Base-by-base conservation (phyloP, 176 grass and related monocot genomes). In the Cenchrus purpureus region DNA sequence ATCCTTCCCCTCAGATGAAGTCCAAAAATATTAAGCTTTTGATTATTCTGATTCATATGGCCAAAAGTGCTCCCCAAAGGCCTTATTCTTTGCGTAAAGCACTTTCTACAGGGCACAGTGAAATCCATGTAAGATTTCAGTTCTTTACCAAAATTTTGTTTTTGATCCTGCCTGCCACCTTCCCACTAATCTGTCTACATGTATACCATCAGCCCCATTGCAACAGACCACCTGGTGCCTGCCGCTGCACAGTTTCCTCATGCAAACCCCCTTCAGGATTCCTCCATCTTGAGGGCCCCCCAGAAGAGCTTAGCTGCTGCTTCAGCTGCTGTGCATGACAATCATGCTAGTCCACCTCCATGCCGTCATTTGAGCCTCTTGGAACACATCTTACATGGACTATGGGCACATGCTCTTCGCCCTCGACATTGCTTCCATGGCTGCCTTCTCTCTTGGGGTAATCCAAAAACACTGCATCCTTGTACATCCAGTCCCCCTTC, bases 401-500 rank as follows among this genome's bases (percentile, higher is more conserved):
- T 9, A 91, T 91, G 61, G 85, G 76, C 45, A 34, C 70, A 49
- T 7, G 55, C 10, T 84, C 80, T 55, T 84, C 34, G 14, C 54
- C 32, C 25, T 84, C 32, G 45, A 45, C 55, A 55, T 49, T 74
- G 68, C 53, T 57, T 64, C 77, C 49, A 8, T 48, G 11, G 76
- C 70, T 66, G 80, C 42, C 83, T 65, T 89, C 82, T 68, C 19
- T 87, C 62, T 69, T 87, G 0, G 42, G 80, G 17, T 52, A 48
- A 84, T 93, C 84, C 82, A 91, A 92, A 81, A 96, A 91, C 16
- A 83, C 65, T 17, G 91, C 73, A 45, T 88, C 97, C 89, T 85
- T 96, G 78, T 92, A 99, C 97, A 99, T 94, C 97, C 97, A 99
- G 78, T 92, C 75, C 37, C 87, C 86, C 19, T 74, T 89, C 64